Evolutionary conservation across 306 rosid genomes (phyloP).

Genomic region (Macrotyloma uniflorum): DNA sequence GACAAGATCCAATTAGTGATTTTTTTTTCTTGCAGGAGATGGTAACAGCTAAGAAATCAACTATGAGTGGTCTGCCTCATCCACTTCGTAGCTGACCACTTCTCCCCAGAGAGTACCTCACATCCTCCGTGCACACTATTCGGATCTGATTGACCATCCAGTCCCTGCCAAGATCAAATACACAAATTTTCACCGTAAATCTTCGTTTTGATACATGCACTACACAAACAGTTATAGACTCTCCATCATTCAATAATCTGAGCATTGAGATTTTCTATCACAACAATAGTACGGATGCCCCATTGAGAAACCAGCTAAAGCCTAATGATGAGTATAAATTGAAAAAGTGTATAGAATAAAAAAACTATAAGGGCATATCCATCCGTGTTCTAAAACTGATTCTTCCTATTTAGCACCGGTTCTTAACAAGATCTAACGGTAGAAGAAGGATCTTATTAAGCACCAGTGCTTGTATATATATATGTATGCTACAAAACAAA

Average conservation of each 20-base stretch:
- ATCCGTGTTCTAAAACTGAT: background rate
- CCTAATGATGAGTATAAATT: background rate
- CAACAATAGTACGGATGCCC: background rate
- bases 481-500: background rate
- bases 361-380: background rate
- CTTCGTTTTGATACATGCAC: background rate
- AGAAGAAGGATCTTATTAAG: background rate
- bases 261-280: slow-evolving; percentile 10
- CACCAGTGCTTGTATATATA: background rate
- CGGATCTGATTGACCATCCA: slow-evolving; percentile 55
- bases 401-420: background rate
- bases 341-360: background rate
- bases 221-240: background rate
- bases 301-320: background rate
- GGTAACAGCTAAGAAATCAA: slow-evolving; percentile 31
- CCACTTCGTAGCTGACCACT: slow-evolving; percentile 67
- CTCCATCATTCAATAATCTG: background rate
- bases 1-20: slow-evolving; percentile 8
- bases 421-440: background rate
- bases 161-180: slow-evolving; percentile 48
- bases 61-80: slow-evolving; percentile 48
- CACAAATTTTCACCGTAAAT: background rate
- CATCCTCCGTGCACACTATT: slow-evolving; percentile 61
- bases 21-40: background rate
- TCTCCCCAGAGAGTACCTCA: slow-evolving; percentile 53